Base-by-base conservation (phyloP, 768 basidiomycete species). In the Tylopilus plumbeoviolaceoides region DNA sequence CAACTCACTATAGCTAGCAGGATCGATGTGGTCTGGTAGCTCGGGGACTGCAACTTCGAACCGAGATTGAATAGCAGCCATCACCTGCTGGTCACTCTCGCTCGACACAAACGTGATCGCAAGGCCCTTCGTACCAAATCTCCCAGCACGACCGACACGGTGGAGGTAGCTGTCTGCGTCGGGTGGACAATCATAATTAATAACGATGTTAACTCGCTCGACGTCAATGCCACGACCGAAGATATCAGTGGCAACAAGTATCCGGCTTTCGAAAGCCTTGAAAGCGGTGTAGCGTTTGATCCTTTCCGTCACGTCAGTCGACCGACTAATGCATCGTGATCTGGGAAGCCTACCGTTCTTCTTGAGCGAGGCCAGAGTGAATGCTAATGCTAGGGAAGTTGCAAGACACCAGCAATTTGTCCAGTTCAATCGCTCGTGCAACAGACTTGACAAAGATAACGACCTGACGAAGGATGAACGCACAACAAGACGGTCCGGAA, bases 371-470 rank as follows among this genome's bases (percentile, higher is more conserved):
- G 39, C 88, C 92, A 38, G 95, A 98, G 70, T 98, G 97, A 55
- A 99, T 98, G 61, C 85, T 88, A 66, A 99, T 99, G 64, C 90
- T 92, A 1, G 97, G 97, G 78, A 99, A 99, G 72, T 95, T 95
- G 78, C 95, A 99, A 35, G 94, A 92, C 21, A 95, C 89, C 35
- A 99, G 77, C 7, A 99, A 77, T 69, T 94, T 94, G 76, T 99
- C 97, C 56, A 99, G 75, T 71, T 98, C 94, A 52, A 93, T 94
- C 2, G 95, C 97, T 58, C 97, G 88, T 21, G 90, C 89, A 43
- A 98, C 95, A 10, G 95, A 98, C 73, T 98, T 99, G 54, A 99
- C 97, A 59, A 99, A 99, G 61, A 99, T 99, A 57, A 98, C 95
- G 62, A 99, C 97, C 95, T 98, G 47, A 28, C 15, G 28, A 27